Conservation (phyloP, 2,329 filamentous ascomycete species). For the Uncinocarpus reesii region DNA sequence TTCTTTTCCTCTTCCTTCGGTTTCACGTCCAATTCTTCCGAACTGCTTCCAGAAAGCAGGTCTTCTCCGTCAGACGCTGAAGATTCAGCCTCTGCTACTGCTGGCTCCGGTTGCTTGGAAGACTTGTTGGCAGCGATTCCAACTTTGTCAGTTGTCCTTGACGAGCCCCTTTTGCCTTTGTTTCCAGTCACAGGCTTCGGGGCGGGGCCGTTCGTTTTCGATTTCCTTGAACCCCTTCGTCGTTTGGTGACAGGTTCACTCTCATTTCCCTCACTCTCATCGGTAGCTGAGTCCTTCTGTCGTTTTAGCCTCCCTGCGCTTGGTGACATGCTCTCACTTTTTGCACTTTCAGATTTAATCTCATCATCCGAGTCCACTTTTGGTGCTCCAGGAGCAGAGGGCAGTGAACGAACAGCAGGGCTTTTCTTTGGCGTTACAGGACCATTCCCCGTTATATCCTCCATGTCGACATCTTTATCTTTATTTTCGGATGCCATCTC, state of each 20-base stretch:
- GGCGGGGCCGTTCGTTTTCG: constrained; percentile 1
- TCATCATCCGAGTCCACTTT: constrained; percentile 14
- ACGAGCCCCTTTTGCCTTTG: neutral
- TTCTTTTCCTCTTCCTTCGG: constrained; percentile 43
- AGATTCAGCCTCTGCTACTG: constrained; percentile 29
- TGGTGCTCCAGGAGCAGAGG: constrained; percentile 13
- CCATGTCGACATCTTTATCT: constrained; percentile 25
- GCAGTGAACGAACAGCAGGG: constrained; percentile 15
- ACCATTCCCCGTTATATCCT: constrained; percentile 15
- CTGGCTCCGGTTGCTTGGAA: constrained; percentile 17
- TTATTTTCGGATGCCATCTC: neutral
- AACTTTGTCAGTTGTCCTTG: constrained; percentile 16
- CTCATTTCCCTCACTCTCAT: constrained; percentile 45
- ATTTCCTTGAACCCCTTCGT: constrained; percentile 27
- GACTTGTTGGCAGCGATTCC: constrained; percentile 19
- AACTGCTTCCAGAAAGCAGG: constrained; percentile 37
- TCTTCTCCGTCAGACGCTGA: constrained; percentile 26
- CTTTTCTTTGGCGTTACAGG: constrained; percentile 15
- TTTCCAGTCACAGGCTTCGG: neutral
- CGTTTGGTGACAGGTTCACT: constrained; percentile 53
- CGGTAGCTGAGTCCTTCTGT: constrained; percentile 31
- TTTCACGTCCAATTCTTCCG: constrained; percentile 39
- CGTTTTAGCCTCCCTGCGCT: constrained; percentile 27
- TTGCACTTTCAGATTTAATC: constrained; percentile 15
- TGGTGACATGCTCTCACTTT: constrained; percentile 15